These are phyloP conservation scores for Brettanomyces nanus DNA, from an alignment of 805 yeast species.

Conservation along the genomic window DNA sequence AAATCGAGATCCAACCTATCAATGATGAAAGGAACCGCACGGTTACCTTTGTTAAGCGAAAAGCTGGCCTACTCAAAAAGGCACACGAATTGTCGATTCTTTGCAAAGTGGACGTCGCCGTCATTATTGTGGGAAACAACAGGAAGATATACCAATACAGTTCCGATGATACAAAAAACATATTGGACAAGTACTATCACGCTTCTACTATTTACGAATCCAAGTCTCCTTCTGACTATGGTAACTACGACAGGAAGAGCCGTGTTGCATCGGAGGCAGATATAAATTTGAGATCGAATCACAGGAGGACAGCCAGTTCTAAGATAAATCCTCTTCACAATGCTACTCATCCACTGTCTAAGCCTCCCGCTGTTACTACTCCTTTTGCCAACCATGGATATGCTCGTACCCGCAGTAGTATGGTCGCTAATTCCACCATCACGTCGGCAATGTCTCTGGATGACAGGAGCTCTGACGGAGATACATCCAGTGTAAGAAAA, in stretches of 20 bases:
- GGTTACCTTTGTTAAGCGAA: conserved; percentile 86
- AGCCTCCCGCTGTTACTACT: not conserved
- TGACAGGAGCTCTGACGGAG: not conserved
- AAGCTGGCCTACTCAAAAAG: conserved; percentile 86
- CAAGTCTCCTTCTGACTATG: conserved; percentile 61
- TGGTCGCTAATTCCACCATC: too few relatives aligned
- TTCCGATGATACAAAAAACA: conserved; percentile 52
- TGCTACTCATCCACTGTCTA: not conserved
- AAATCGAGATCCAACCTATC: conserved; percentile 87
- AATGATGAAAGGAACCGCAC: conserved; percentile 81
- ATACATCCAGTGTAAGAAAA: not conserved
- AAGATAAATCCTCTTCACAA: conserved; percentile 2
- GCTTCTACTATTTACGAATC: conserved; percentile 38
- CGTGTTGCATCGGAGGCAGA: conserved; percentile 6
- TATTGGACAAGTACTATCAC: conserved; percentile 33
- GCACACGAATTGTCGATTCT: conserved; percentile 82
- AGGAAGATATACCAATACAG: conserved; percentile 81
- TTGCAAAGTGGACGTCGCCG: conserved; percentile 90
- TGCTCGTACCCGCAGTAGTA: too few relatives aligned
- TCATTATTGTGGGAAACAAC: conserved; percentile 76
- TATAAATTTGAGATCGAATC: not conserved
- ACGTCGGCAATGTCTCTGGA: too few relatives aligned
- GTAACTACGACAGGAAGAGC: conserved; percentile 35
- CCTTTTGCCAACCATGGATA: too few relatives aligned
- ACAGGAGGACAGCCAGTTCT: conserved; percentile 5